Evolutionary conservation across 352 stramenopile genomes (phyloP), one percentile per base, ranked within the genome.

Genomic region (Globisporangium nodosum): DNA sequence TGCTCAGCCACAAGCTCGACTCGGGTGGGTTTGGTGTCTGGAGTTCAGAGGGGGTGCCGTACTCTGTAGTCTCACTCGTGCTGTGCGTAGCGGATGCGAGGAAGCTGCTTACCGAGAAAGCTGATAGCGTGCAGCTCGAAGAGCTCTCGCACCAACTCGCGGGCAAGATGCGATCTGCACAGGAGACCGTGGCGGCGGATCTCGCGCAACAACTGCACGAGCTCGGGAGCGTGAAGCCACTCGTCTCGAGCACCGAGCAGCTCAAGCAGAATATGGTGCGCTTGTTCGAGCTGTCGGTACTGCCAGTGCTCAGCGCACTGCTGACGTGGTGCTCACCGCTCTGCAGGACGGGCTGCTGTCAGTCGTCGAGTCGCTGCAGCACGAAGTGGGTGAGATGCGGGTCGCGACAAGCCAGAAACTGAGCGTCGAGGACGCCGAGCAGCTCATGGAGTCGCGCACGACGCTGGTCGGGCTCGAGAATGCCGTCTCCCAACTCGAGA

Each of bases 211-310:
- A 67, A n/a, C 20, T 70, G 31, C 64, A 52, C 3, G 47, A 59
- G 0, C 37, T 66, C 5, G 67, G 43, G 20, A 56, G 64, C 20
- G 52, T 40, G 35, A 40, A 40, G 35, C 11, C 8, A 54, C 77
- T 48, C 33, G 45, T 3, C 27, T 61, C 18, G n/a, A 61, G 78
- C 31, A 55, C 76, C 30, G 60, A 61, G 0, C 68, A 81, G 40
- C 53, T 84, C 33, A 76, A 77, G 37, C 68, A 70, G 33, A 76
- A 76, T 45, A 65, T 81, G 64, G 74, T 84, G 61, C 24, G 59
- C 3, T 49, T 5, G 40, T 46, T 18, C 40, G 24, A 27, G 1
- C 40, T 52, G 24, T 52, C 5, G 43, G 2, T 48, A 5, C 31
- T 35, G 31, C 31, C 8, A 9, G 31, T 9, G 31, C 31, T 35